These are phyloP conservation scores for Emydomyces testavorans DNA, from an alignment of 2,329 filamentous ascomycete species.

Conservation along the genomic window DNA sequence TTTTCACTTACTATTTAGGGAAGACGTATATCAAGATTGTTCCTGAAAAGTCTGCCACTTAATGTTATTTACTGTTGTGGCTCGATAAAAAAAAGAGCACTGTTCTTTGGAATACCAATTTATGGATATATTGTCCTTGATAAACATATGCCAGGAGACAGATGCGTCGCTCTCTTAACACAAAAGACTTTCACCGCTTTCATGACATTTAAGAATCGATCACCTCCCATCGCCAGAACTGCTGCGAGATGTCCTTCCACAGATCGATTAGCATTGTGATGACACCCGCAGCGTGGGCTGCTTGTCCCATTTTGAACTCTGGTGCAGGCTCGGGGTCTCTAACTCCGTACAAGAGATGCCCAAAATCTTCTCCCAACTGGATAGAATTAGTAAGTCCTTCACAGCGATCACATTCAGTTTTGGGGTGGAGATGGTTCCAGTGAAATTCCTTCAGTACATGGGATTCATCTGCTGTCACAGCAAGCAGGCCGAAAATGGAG, in stretches of 20 bases:
- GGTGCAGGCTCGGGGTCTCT: neutral
- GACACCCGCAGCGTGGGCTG: slow-evolving; percentile 22
- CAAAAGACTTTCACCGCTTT: neutral
- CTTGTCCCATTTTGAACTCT: neutral
- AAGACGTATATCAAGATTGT: too few species aligned
- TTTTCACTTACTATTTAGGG: neutral
- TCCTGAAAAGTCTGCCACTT: neutral
- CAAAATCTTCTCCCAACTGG: slow-evolving; percentile 26
- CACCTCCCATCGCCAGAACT: slow-evolving; percentile 25
- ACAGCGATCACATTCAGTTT: slow-evolving; percentile 18
- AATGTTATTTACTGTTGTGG: too few species aligned
- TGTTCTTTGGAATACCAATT: too few species aligned
- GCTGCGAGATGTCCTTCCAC: slow-evolving; percentile 29
- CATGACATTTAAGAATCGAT: slow-evolving; percentile 1
- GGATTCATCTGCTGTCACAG: slow-evolving; percentile 24
- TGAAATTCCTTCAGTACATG: slow-evolving; percentile 16
- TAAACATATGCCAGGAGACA: neutral
- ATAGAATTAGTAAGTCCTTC: slow-evolving; percentile 21
- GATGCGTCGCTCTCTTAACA: neutral
- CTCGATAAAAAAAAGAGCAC: too few species aligned
- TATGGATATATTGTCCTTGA: neutral
- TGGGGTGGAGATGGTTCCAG: slow-evolving; percentile 13
- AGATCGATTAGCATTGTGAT: slow-evolving; percentile 26
- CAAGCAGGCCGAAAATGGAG: slow-evolving; percentile 31
- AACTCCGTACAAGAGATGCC: slow-evolving; percentile 23